These are phyloP conservation scores for Nakazawaea laoshanensis DNA, from an alignment of 805 yeast genomes.

Conservation along the genomic window DNA sequence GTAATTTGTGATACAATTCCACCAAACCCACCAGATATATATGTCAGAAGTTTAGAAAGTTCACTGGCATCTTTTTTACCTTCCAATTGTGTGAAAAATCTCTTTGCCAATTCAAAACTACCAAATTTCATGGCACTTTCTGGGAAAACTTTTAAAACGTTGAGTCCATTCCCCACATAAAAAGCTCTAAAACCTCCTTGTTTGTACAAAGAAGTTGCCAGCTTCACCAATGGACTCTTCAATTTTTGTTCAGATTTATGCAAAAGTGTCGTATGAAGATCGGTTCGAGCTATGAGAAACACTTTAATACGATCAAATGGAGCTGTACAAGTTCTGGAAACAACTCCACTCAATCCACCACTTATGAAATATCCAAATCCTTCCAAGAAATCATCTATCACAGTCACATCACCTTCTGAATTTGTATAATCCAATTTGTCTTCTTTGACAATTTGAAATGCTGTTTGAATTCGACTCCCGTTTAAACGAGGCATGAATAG, in stretches of 20 bases:
- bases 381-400: slow-evolving; percentile 67
- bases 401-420: slow-evolving; percentile 87
- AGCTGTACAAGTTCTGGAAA: slow-evolving; percentile 93
- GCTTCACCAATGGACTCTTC: slow-evolving; percentile 70
- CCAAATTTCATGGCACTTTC: slow-evolving; percentile 98
- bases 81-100: slow-evolving; percentile 63
- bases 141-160: slow-evolving; percentile 90
- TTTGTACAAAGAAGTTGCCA: slow-evolving; percentile 70
- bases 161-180: slow-evolving; percentile 92
- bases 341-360: slow-evolving; percentile 94
- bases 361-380: slow-evolving; percentile 90
- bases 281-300: slow-evolving; percentile 86
- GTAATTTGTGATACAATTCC: slow-evolving; percentile 91
- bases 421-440: slow-evolving; percentile 62
- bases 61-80: slow-evolving; percentile 65
- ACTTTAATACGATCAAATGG: slow-evolving; percentile 95
- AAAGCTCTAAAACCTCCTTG: slow-evolving; percentile 86
- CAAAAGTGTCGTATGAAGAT: slow-evolving; percentile 60
- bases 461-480: slow-evolving; percentile 74
- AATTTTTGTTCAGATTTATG: slow-evolving; percentile 34
- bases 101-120: slow-evolving; percentile 81
- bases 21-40: slow-evolving; percentile 91
- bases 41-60: slow-evolving; percentile 70
- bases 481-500: slow-evolving; percentile 73
- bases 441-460: slow-evolving; percentile 72